These are phyloP conservation scores for Agarophyton chilense DNA, from an alignment of 23 red algal species.

Conservation along the genomic window DNA sequence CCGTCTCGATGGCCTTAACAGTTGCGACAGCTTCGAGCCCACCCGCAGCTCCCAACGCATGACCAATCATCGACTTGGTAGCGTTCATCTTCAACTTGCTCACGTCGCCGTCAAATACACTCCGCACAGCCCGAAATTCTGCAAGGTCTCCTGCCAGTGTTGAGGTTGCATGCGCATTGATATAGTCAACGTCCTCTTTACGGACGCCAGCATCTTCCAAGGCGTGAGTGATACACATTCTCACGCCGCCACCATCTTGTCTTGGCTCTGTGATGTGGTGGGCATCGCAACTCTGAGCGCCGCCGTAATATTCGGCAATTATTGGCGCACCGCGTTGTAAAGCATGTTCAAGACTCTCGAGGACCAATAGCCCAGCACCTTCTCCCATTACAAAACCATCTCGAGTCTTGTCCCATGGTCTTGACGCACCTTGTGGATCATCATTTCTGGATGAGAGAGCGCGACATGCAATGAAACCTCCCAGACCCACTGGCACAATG, in stretches of 20 bases:
- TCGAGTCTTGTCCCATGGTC: constrained; percentile 94
- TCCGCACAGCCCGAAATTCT: constrained; percentile 86
- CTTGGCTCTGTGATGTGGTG: constrained; percentile 97
- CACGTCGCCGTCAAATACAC: constrained; percentile 83
- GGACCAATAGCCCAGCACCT: constrained; percentile 86
- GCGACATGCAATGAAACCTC: constrained; percentile 98
- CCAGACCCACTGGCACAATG: constrained; percentile 87
- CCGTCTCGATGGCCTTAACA: constrained; percentile 92
- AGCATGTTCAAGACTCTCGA: constrained; percentile 97
- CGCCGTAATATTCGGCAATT: constrained; percentile 93
- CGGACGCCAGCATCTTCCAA: constrained; percentile 79
- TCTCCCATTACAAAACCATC: constrained; percentile 99
- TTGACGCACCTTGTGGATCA: constrained; percentile 71
- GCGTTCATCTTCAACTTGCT: constrained; percentile 92
- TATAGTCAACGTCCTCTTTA: constrained; percentile 85
- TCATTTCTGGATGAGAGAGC: constrained; percentile 90
- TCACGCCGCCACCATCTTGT: constrained; percentile 84
- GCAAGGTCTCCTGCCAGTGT: constrained; percentile 97
- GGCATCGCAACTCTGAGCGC: constrained; percentile 91
- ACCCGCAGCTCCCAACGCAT: constrained; percentile 93
- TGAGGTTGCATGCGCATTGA: constrained; percentile 98
- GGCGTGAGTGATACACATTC: constrained; percentile 71
- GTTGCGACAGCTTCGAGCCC: constrained; percentile 94
- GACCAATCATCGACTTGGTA: constrained; percentile 99
- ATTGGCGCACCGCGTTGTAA: constrained; percentile 88